phyloP scores from a whole-genome alignment of 73 alveolate genomes.

The Uronychia binucleata region DNA sequence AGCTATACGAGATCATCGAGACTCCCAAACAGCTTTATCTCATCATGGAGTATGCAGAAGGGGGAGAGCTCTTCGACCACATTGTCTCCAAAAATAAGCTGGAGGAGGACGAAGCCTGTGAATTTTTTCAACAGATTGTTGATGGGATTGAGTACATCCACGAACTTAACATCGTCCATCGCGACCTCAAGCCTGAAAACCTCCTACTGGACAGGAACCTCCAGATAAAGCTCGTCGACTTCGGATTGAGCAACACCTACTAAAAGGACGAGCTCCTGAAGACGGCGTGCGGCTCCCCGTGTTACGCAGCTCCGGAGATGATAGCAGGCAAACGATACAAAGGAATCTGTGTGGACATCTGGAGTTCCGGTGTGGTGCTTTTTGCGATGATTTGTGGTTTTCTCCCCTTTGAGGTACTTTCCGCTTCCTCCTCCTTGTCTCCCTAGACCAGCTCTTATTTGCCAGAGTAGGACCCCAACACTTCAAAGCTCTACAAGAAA shows the following conservation, averaged over 20 bases:
- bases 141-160: conserved; percentile 75
- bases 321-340: conserved; percentile 70
- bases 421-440: conserved; percentile 64
- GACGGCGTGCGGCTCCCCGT: conserved; percentile 88
- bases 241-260: conserved; percentile 75
- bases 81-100: conserved; percentile 60
- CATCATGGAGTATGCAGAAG: conserved; percentile 78
- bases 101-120: conserved; percentile 72
- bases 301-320: conserved; percentile 94
- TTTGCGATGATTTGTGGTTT: conserved; percentile 87
- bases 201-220: conserved; percentile 63
- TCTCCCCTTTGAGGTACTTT: conserved; percentile 82
- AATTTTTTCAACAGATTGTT: conserved; percentile 69
- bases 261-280: conserved; percentile 54
- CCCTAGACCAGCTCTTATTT: background rate
- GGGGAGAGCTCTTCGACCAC: conserved; percentile 75
- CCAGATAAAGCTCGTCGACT: conserved; percentile 78
- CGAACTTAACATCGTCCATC: conserved; percentile 71
- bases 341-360: conserved; percentile 69
- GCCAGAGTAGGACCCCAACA: conserved; percentile 57
- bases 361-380: conserved; percentile 83
- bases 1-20: conserved; percentile 86
- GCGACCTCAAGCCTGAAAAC: conserved; percentile 85
- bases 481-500: conserved; percentile 87
- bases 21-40: conserved; percentile 77